Base-by-base conservation (phyloP, 305 asterid genomes). In the Withania somnifera region DNA sequence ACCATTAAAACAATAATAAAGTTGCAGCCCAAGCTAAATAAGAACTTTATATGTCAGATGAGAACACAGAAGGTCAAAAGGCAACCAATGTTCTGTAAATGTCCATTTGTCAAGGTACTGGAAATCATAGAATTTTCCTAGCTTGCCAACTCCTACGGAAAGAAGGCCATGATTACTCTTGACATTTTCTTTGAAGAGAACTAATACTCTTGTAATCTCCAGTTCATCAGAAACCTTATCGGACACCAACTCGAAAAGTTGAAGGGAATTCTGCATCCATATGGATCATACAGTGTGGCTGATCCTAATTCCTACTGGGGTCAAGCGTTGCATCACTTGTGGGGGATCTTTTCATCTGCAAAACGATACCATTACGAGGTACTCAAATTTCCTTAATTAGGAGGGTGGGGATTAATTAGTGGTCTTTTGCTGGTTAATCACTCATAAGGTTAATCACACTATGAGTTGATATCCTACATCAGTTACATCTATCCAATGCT, bases 321-420 rank as follows among this genome's bases (percentile, higher is more conserved):
- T 80, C 89, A 53, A 86, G 90, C 86, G 79, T 83, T 86, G 83
- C 84, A 61, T 53, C 85, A 67, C 34, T 51, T 84, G 30, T 17
- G 0, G 75, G 75, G 82, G 84, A 38, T 84, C 58, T 91, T 90
- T 83, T 86, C 88, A 75, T 84, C 91, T 11, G 91, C 81, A n/a
- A 92, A 88, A 84, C 83, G 83, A 64, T 90, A 87, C 85, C 98
- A 95, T 88, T 91, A 95, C 82, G 90, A 91, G 98, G 98, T 94
- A 88, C 80, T 19, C 57, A 78, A 22, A 57, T 61, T 30, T 34
- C 82, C 50, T 17, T 32, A 73, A 73, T 73, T 47, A 47, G 60
- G 60, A 73, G 6, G 42, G 9, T 73, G 15, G 26, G 78, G 20
- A 47, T 47, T 73, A 0, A 45, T 26, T 24, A 24, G 79, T 26